Evolutionary conservation across 2,329 filamentous ascomycete species (phyloP).

Genomic region (Penicillium sp.): DNA sequence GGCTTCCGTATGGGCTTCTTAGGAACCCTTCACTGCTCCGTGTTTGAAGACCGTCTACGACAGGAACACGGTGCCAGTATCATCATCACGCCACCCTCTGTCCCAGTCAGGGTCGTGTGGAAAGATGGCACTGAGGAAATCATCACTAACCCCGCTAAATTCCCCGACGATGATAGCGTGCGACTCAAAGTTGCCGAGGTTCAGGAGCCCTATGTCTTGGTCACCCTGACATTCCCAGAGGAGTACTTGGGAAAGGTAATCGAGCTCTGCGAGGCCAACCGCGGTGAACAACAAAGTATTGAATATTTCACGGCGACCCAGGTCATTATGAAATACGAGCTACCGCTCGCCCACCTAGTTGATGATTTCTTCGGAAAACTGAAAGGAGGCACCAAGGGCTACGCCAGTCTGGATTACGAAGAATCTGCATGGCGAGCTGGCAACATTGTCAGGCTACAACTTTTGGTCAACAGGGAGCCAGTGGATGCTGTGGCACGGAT

Average conservation of each 20-base stretch:
- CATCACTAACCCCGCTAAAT: slow-evolving; percentile 82
- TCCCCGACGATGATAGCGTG: slow-evolving; percentile 69
- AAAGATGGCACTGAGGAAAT: slow-evolving; percentile 73
- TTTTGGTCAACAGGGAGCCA: slow-evolving; percentile 88
- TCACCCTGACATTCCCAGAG: slow-evolving; percentile 86
- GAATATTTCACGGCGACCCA: slow-evolving; percentile 90
- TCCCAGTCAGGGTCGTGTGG: slow-evolving; percentile 84
- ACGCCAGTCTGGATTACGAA: slow-evolving; percentile 94
- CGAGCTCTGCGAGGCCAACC: slow-evolving; percentile 86
- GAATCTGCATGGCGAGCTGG: slow-evolving; percentile 83
- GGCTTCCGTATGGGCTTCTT: slow-evolving; percentile 94
- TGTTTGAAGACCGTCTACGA: slow-evolving; percentile 91
- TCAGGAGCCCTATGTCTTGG: slow-evolving; percentile 72
- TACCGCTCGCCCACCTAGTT: slow-evolving; percentile 85
- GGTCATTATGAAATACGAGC: slow-evolving; percentile 88
- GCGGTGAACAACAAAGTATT: slow-evolving; percentile 81
- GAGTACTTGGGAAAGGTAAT: slow-evolving; percentile 94
- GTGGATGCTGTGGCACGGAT: slow-evolving; percentile 94
- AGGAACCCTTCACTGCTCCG: slow-evolving; percentile 97
- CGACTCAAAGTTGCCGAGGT: slow-evolving; percentile 59
- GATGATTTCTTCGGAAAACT: slow-evolving; percentile 97
- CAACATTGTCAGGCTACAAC: slow-evolving; percentile 81
- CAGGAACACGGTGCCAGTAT: slow-evolving; percentile 94
- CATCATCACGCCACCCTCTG: slow-evolving; percentile 94
- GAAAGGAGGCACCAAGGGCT: slow-evolving; percentile 90